Percentiles rank a stretch among this genome's conserved stretches.
These are phyloP conservation scores for Gaultheria prostrata DNA, from an alignment of 148 eudicot species.

Conservation along the genomic window DNA sequence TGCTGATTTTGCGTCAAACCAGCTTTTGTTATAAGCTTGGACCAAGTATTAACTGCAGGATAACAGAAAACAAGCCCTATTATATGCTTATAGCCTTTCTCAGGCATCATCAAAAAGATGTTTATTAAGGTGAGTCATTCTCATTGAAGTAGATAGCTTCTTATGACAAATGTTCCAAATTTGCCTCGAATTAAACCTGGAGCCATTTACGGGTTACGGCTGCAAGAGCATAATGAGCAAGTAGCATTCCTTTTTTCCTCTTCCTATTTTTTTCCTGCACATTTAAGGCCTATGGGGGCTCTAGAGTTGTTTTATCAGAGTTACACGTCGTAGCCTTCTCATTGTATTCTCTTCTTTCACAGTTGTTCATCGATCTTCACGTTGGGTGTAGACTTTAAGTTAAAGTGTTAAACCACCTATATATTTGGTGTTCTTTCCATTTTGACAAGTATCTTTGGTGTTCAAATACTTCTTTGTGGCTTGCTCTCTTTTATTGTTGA, in stretches of 20 bases:
- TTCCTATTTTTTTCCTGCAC: too few relatives aligned
- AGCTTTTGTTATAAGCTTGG: neutral
- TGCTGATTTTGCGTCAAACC: neutral
- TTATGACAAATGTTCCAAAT: neutral
- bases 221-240: neutral
- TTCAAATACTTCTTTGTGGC: neutral
- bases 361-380: neutral
- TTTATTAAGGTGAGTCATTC: neutral
- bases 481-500: neutral
- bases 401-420: neutral
- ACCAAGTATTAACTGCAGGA: neutral
- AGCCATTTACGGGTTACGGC: neutral
- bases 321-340: neutral
- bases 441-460: too few relatives aligned
- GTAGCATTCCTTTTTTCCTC: neutral
- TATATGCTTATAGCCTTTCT: neutral
- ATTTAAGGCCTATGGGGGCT: neutral
- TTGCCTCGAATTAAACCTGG: neutral
- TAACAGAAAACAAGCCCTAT: neutral
- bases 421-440: neutral
- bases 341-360: neutral
- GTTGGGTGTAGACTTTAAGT: neutral
- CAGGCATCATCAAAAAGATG: neutral
- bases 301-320: neutral
- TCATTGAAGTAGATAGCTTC: neutral